phyloP scores from a whole-genome alignment of 257 asterid species.

The Paraleonurus japonicus region DNA sequence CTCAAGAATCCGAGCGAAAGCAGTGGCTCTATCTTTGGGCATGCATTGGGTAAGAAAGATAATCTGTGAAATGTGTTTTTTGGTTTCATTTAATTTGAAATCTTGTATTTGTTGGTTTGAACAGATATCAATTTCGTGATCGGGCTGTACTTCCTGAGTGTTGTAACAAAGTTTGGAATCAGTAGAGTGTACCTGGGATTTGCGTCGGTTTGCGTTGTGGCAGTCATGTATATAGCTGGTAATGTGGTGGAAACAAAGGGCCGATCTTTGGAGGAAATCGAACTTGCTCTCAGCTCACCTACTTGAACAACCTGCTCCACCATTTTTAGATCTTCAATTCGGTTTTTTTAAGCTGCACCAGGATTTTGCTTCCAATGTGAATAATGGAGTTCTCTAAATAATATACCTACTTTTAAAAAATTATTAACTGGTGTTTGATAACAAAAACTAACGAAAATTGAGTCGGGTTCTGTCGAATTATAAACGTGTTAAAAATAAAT shows the following conservation, averaged over 20 bases:
- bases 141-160: conserved; percentile 88
- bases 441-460: no score
- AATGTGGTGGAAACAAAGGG: conserved; percentile 89
- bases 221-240: conserved; percentile 70
- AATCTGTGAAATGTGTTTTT: not conserved
- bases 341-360: not conserved
- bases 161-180: conserved; percentile 80
- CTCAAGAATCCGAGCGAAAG: conserved; percentile 88
- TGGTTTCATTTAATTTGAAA: no score
- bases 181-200: conserved; percentile 89
- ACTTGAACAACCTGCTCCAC: conserved; percentile 27
- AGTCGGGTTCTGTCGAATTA: no score
- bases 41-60: conserved; percentile 80
- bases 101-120: no score
- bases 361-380: not conserved
- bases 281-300: conserved; percentile 68
- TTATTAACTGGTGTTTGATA: no score
- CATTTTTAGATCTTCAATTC: no score
- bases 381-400: no score
- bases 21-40: conserved; percentile 81
- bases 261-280: conserved; percentile 87
- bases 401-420: no score
- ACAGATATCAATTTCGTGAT: conserved; percentile 86
- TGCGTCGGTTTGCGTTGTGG: conserved; percentile 63
- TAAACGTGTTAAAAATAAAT: no score